phyloP scores from a whole-genome alignment of 345 rosid genomes.

The Euphorbia pulcherrima region DNA sequence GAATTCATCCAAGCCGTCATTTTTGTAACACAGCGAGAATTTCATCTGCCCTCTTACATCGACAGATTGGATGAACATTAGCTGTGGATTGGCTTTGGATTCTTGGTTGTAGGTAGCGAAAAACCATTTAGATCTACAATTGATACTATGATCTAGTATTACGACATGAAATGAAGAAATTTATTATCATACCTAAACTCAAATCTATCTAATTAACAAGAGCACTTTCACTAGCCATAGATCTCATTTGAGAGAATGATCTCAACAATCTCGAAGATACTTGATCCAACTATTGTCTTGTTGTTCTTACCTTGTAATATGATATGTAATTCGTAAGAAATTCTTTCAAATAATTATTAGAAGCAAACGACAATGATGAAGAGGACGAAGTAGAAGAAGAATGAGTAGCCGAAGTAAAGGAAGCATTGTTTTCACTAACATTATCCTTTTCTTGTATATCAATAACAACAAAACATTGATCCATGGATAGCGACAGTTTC shows the following conservation, averaged over 20 bases:
- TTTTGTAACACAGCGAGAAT: too few relatives aligned
- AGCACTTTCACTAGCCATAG: slow-evolving; percentile 7
- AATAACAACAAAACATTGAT: slow-evolving; percentile 25
- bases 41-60: too few relatives aligned
- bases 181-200: not conserved
- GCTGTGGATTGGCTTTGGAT: too few relatives aligned
- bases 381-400: not conserved
- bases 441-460: slow-evolving; percentile 10
- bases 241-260: slow-evolving; percentile 31
- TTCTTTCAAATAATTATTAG: not conserved
- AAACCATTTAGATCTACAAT: not conserved
- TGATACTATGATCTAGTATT: not conserved
- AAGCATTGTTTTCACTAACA: not conserved
- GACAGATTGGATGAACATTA: too few relatives aligned
- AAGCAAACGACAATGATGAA: not conserved
- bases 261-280: slow-evolving; percentile 31
- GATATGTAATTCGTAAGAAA: slow-evolving; percentile 9
- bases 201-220: slow-evolving; percentile 6
- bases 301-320: not conserved
- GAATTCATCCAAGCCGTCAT: too few relatives aligned
- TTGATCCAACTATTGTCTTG: slow-evolving; percentile 27
- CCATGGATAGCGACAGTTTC: slow-evolving; percentile 41
- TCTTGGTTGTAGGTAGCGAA: too few relatives aligned
- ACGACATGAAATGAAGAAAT: too few relatives aligned
- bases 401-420: slow-evolving; percentile 1